Conservation (phyloP, 495 filamentous ascomycete genomes). For the Echria macrotheca region DNA sequence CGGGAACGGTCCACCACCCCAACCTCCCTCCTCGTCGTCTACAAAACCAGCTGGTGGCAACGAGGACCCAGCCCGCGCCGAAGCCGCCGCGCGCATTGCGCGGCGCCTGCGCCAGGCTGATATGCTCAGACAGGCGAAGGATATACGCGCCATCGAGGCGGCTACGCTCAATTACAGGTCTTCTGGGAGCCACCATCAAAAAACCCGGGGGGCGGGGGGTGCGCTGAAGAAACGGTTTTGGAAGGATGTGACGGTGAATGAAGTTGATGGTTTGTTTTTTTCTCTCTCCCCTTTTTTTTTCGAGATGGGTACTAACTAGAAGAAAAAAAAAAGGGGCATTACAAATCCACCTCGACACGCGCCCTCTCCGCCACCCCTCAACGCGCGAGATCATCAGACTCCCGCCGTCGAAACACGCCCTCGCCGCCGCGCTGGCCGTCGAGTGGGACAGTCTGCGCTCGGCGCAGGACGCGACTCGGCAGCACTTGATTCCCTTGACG, state of each 20-base stretch:
- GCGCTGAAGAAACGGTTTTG: conserved; percentile 68
- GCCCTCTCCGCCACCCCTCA: conserved; percentile 70
- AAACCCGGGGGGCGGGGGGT: background rate
- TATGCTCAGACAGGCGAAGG: conserved; percentile 42
- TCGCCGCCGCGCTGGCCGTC: conserved; percentile 79
- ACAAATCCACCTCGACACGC: conserved; percentile 71
- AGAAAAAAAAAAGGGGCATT: conserved; percentile 46
- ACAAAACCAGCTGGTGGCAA: no score
- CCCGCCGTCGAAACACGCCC: conserved; percentile 67
- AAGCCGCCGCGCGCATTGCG: conserved; percentile 44
- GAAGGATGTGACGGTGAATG: conserved; percentile 67
- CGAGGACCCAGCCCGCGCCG: conserved; percentile 13
- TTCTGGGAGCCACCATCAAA: background rate
- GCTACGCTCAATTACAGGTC: background rate
- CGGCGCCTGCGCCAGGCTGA: conserved; percentile 50
- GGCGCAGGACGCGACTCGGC: conserved; percentile 67
- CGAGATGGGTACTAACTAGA: background rate
- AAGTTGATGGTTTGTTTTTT: conserved; percentile 40
- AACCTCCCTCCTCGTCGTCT: conserved; percentile 60
- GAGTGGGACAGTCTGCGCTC: conserved; percentile 88
- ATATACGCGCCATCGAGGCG: conserved; percentile 30
- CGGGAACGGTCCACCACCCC: conserved; percentile 78
- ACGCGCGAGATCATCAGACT: conserved; percentile 61
- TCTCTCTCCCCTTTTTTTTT: background rate
- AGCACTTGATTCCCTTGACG: conserved; percentile 86